These are phyloP conservation scores for Microdochium trichocladiopsis DNA, from an alignment of 2,329 filamentous ascomycete species.

Conservation along the genomic window DNA sequence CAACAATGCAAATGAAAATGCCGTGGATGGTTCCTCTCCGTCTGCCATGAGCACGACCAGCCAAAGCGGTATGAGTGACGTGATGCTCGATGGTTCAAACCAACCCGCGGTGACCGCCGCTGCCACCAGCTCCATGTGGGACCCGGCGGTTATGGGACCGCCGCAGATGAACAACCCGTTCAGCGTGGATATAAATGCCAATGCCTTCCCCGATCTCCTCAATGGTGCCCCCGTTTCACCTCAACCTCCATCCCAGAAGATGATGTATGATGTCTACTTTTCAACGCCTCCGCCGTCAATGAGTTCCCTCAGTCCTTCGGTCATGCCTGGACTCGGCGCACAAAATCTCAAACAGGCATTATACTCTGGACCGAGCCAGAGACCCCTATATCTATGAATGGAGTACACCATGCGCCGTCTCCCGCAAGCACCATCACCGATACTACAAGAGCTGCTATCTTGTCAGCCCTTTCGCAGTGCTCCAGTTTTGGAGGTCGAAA, in stretches of 20 bases:
- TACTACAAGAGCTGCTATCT: constrained; percentile 53
- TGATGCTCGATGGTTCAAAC: constrained; percentile 78
- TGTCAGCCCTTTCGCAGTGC: constrained; percentile 52
- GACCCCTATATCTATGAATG: constrained; percentile 65
- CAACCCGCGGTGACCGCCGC: constrained; percentile 49
- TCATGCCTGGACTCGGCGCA: constrained; percentile 57
- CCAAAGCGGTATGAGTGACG: constrained; percentile 84
- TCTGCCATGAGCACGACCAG: constrained; percentile 94
- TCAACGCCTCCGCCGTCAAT: constrained; percentile 70
- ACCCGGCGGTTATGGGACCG: constrained; percentile 61
- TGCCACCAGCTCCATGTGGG: constrained; percentile 57
- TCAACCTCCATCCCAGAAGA: constrained; percentile 64
- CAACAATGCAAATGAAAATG: constrained; percentile 64
- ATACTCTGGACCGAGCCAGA: constrained; percentile 60
- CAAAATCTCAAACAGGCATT: constrained; percentile 60
- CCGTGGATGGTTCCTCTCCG: constrained; percentile 87
- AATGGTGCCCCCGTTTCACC: constrained; percentile 69
- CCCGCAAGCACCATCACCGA: constrained; percentile 60
- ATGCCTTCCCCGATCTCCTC: constrained; percentile 72
- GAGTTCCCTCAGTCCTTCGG: constrained; percentile 64
- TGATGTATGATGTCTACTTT: constrained; percentile 70
- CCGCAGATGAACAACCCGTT: constrained; percentile 64
- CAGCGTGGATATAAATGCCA: constrained; percentile 65
- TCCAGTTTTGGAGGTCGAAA: constrained; percentile 51
- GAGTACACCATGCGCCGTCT: constrained; percentile 51